Conservation (phyloP, 179 eudicot genomes). For the Beta macrorhiza region DNA sequence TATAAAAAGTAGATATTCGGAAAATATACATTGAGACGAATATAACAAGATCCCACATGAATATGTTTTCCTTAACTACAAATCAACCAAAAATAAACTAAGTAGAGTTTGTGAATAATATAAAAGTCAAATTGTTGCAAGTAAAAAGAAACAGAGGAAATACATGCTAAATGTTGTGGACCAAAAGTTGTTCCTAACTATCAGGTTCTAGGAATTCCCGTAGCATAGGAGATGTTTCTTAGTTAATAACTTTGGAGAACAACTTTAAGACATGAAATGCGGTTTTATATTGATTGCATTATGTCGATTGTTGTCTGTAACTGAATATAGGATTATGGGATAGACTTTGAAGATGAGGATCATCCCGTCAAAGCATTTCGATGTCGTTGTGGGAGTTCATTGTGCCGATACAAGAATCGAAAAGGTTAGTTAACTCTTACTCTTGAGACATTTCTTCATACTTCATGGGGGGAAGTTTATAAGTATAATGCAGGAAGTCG, state of each 20-base stretch:
- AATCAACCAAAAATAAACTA: too few species aligned
- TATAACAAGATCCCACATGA: too few species aligned
- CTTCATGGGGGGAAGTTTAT: not conserved
- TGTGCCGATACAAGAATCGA: constrained; percentile 39
- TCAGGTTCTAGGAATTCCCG: too few species aligned
- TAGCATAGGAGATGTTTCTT: not conserved
- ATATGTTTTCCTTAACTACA: too few species aligned
- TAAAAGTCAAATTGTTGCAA: too few species aligned
- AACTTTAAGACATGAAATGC: not conserved
- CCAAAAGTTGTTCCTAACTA: too few species aligned
- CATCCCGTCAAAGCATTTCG: constrained; percentile 73
- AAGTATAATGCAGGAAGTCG: too few species aligned
- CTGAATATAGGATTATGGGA: constrained; percentile 59
- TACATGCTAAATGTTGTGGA: too few species aligned
- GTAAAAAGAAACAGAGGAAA: too few species aligned
- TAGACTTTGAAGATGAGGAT: constrained; percentile 57
- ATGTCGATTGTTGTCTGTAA: not conserved
- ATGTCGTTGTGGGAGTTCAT: constrained; percentile 58
- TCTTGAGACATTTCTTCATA: not conserved
- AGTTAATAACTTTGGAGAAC: not conserved
- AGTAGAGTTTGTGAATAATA: too few species aligned
- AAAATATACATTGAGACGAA: too few species aligned
- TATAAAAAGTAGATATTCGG: too few species aligned
- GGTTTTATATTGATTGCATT: not conserved
- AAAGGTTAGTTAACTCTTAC: constrained; percentile 34